These are phyloP conservation scores for Metarhizium guizhouense DNA, from an alignment of 2,329 filamentous ascomycete species.

Conservation along the genomic window DNA sequence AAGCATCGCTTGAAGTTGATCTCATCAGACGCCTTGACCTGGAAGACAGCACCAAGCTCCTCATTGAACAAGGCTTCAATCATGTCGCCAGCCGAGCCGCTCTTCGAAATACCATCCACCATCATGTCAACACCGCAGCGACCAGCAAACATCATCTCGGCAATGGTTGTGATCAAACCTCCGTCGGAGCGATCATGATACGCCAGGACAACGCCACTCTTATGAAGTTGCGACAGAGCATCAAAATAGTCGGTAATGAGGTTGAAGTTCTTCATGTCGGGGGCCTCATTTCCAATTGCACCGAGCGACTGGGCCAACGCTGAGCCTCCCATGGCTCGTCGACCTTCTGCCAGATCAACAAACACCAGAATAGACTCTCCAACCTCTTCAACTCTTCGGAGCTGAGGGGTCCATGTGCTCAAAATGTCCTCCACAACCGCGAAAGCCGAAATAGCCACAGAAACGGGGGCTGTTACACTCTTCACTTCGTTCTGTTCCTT, in stretches of 20 bases:
- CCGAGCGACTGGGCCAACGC: constrained; percentile 84
- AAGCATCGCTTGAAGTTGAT: constrained; percentile 83
- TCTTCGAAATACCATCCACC: constrained; percentile 63
- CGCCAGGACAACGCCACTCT: constrained; percentile 62
- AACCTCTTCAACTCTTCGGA: constrained; percentile 74
- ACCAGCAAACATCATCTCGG: constrained; percentile 97
- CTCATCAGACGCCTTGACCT: constrained; percentile 78
- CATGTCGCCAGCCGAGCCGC: constrained; percentile 52
- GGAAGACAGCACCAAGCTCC: constrained; percentile 92
- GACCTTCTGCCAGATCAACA: constrained; percentile 78
- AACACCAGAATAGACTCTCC: constrained; percentile 84
- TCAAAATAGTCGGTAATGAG: constrained; percentile 87
- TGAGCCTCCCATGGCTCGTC: constrained; percentile 79
- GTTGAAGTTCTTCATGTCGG: constrained; percentile 76
- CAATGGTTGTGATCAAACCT: constrained; percentile 80
- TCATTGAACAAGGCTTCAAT: constrained; percentile 87
- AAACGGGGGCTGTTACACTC: constrained; percentile 87
- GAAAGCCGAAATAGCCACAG: constrained; percentile 85
- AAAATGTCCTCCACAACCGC: constrained; percentile 72
- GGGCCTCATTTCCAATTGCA: constrained; percentile 73
- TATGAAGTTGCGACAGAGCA: constrained; percentile 59
- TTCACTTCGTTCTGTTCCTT: constrained; percentile 61
- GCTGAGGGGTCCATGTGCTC: constrained; percentile 88
- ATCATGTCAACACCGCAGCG: constrained; percentile 80
- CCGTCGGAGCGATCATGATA: constrained; percentile 95